Base-by-base conservation (phyloP, 2,329 filamentous ascomycete genomes). In the Aspergillus sp. region DNA sequence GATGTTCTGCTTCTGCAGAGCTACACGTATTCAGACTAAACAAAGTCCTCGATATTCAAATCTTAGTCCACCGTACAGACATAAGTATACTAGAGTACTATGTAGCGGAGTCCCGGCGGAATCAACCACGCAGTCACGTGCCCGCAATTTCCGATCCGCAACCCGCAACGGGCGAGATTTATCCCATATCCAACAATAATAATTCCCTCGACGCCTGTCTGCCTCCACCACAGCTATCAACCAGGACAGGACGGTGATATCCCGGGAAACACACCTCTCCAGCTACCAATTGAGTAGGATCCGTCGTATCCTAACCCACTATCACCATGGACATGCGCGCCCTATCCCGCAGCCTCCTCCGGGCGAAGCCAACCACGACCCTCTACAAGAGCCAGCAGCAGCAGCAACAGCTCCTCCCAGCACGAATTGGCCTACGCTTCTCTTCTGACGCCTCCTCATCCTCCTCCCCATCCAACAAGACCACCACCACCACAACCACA, bases 331-430 rank as follows among this genome's bases (percentile, higher is more conserved):
- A 75, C 61, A 62, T 67, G 62, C 73, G 72, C 62, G 58, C 65
- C 59, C 61, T 76, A 54, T 64, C 70, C 63, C 69, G 69, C 42
- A 65, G 68, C 68, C 70, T 75, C 67, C 70, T 75, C 66, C 73
- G 72, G 44, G 60, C 68, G 68, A 64, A 69, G 62, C 72, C 72
- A 56, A 69, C 69, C 21, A 59, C 71, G 51, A 64, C 71, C 41
- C 65, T 71, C 59, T 63, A 57, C 59, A 66, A 60, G 62, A 61
- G 60, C 15, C 58, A 36, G 7, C 25, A 27, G 25, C 25, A 25
- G 23, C 23, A 27, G 2, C 25, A 27, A 3, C 25, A 27, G 44
- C 48, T 7, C 52, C 47, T 58, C 19, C 19, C 41, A 19, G 41
- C 19, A 44, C 41, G 41, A 57, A 59, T 62, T 49, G 62, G 60